Base-by-base conservation (phyloP, 2,329 filamentous ascomycete species). In the Aspergillus texensis region DNA sequence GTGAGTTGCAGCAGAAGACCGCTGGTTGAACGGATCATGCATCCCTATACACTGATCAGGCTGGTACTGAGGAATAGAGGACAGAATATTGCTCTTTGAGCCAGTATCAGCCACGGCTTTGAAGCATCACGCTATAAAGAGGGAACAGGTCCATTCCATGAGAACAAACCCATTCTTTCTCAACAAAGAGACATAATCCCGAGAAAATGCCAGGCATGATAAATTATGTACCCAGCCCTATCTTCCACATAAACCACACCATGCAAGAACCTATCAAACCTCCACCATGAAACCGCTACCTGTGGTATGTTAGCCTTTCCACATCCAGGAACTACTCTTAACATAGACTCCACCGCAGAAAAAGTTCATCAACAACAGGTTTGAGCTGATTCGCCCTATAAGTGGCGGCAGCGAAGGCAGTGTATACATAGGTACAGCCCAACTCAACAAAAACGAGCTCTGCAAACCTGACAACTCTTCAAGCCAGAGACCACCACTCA, bases 1-100 rank as follows among this genome's bases (percentile, higher is more conserved):
- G 62, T 32, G 60, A 45, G 57, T 39, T 60, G 61, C 21, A n/a
- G 34, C 11, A 39, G 52, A 55, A 55, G 52, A 39, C 32, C 21
- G n/a, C 34, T 19, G 6, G 6, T 3, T 55, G 24, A 39, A 16
- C 3, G 52, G 12, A 24, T 12, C 9, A 39, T 36, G 52, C 52
- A 55, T 3, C 6, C 30, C 1, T 21, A 39, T 55, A 26, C 8
- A 39, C 0, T 16, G n/a, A 12, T 54, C 50, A 54, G 32, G 32
- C 32, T 54, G 30, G 28, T n/a, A 8, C 46, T 50, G 46, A 46
- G 43, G 4, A 46, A 46, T 21, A 21, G 43, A 12, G 24, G 43
- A 46, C 43, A 24, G 19, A 19, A 2, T 9, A 46, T 24, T 24
- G 19, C 12, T 19, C 24, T n/a, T 28, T 26, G 16, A 19, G 14